Conservation (phyloP, 164 flowering plant genomes). For the Piper longum region DNA sequence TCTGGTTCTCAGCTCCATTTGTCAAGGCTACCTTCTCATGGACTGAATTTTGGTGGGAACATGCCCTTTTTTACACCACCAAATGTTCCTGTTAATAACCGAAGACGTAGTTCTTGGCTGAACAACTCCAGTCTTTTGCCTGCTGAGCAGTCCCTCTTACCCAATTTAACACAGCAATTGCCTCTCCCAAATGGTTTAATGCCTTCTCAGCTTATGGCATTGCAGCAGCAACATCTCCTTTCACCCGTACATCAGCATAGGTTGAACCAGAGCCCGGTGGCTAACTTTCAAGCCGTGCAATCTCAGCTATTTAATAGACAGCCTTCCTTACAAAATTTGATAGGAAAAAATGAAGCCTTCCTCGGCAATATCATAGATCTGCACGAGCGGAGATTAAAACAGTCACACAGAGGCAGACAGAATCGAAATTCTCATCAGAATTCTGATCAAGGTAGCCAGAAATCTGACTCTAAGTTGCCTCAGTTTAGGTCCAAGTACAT, state of each 20-base stretch:
- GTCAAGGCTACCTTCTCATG: constrained; percentile 41
- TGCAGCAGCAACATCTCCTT: constrained; percentile 19
- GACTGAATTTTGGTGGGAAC: constrained; percentile 38
- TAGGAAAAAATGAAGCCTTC: constrained; percentile 25
- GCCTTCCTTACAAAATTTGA: constrained; percentile 27
- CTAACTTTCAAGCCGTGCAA: constrained; percentile 51
- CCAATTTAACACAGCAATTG: constrained; percentile 35
- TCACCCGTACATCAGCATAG: constrained; percentile 24
- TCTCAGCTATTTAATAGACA: constrained; percentile 41
- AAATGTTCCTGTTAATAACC: constrained; percentile 30
- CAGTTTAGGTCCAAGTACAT: constrained; percentile 75
- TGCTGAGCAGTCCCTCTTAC: constrained; percentile 42
- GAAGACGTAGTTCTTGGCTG: constrained; percentile 46
- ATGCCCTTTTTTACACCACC: constrained; percentile 29
- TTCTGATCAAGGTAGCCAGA: constrained; percentile 48
- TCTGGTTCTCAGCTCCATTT: constrained; percentile 43
- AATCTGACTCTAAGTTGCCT: constrained; percentile 41
- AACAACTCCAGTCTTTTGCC: constrained; percentile 37
- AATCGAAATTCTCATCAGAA: constrained; percentile 49
- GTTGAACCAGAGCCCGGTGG: constrained; percentile 43
- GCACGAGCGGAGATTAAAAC: constrained; percentile 54
- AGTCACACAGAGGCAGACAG: constrained; percentile 41
- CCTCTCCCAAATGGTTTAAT: constrained; percentile 51
- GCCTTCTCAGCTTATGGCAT: constrained; percentile 42
- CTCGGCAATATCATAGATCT: constrained; percentile 30